Evolutionary conservation across 225 moss, liverwort and hornwort genomes (phyloP).

Genomic region (Takakia lepidozioides): DNA sequence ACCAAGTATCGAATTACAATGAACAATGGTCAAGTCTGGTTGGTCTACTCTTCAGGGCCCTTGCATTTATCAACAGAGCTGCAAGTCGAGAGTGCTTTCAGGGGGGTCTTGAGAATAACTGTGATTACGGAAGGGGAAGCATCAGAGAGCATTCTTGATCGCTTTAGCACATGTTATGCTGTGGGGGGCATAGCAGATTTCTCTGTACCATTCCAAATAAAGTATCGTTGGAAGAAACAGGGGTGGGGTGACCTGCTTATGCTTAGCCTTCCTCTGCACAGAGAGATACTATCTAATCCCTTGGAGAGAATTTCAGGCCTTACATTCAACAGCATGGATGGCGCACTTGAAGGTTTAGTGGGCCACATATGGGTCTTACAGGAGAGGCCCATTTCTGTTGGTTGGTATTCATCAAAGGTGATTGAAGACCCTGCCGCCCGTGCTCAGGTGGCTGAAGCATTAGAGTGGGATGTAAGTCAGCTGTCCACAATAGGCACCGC

Average conservation of each 20-base stretch:
- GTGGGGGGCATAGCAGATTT: constrained; percentile 53
- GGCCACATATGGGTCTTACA: constrained; percentile 60
- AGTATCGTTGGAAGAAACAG: constrained; percentile 58
- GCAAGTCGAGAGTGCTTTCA: constrained; percentile 19
- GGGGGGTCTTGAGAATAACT: constrained; percentile 64
- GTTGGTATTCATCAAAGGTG: constrained; percentile 61
- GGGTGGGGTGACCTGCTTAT: constrained; percentile 83
- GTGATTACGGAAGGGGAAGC: constrained; percentile 39
- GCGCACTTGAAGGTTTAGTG: constrained; percentile 62
- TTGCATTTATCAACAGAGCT: constrained; percentile 40
- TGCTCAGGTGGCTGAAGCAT: constrained; percentile 40
- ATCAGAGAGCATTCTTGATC: constrained; percentile 57
- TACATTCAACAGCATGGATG: constrained; percentile 60
- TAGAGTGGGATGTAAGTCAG: constrained; percentile 47
- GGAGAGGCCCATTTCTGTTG: constrained; percentile 21
- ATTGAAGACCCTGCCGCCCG: constrained; percentile 23
- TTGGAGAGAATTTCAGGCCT: constrained; percentile 19
- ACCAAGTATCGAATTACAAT: constrained; percentile 66
- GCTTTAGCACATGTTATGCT: constrained; percentile 66
- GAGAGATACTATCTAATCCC: constrained; percentile 43
- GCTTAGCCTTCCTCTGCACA: constrained; percentile 72
- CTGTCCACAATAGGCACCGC: constrained; percentile 43
- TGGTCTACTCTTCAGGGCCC: constrained; percentile 60
- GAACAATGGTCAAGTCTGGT: constrained; percentile 84
- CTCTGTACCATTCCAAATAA: constrained; percentile 56